Evolutionary conservation across 306 rosid genomes (phyloP), one percentile per base, ranked within the genome.

Genomic region (Clitoria ternatea): DNA sequence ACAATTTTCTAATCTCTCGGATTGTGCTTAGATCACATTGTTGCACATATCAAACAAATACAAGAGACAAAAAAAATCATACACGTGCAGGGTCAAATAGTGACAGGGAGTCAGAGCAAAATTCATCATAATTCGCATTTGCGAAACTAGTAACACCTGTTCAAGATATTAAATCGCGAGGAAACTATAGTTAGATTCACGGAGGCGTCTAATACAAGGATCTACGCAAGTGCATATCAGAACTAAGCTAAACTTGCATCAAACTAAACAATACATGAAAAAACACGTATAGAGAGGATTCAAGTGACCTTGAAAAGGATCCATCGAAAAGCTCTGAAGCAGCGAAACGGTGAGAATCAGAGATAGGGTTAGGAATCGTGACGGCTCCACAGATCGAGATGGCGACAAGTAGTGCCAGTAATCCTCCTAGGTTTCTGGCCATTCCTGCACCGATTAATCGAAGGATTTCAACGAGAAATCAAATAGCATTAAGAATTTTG

Each of bases 301-400:
- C 26, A 59, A 59, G 32, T 76, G 39, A 94, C 99, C 99, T 94
- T 2, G 82, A 79, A 44, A 76, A 91, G 1, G 84, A 82, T 59
- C 87, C 92, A 70, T 81, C 66, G 87, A 94, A 87, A 66, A 94
- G 88, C 40, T 87, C 84, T 4, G 77, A 36, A 20, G 96, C 97
- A 11, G 92, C 89, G 44, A 92, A 83, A 89, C 92, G 96, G 74
- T 91, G 99, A 50, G 95, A 84, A 69, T 89, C 87, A 1, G 96
- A 83, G 89, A 94, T 86, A 0, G 73, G 68, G 23, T 15, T 23
- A 7, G 52, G 67, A 55, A 54, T 65, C 15, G 74, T 45, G 20
- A 32, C 87, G 52, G 96, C 89, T 69, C 72, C 83, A 62, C 85
- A 84, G 81, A 88, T 82, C 80, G 88, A 35, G 70, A 77, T 13